These are phyloP conservation scores for Fusarium illudens DNA, from an alignment of 2,329 filamentous ascomycete species.

Conservation along the genomic window DNA sequence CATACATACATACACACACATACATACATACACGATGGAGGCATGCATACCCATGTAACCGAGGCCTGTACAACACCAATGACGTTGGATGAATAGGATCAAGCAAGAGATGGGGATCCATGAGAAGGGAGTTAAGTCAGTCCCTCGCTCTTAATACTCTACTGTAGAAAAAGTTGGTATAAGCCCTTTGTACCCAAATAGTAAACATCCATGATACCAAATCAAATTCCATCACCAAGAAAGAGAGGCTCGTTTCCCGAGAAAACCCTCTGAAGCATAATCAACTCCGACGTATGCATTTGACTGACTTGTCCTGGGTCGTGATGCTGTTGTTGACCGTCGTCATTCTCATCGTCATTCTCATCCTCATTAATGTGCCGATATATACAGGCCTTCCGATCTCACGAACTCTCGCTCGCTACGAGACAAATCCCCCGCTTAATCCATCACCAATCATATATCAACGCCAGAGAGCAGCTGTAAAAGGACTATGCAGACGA, in stretches of 20 bases:
- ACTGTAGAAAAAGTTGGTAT: constrained; percentile 18
- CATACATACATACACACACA: not conserved
- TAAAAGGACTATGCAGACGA: not conserved
- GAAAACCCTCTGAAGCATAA: not conserved
- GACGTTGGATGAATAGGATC: constrained; percentile 19
- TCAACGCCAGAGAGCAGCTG: constrained; percentile 12
- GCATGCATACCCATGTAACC: constrained; percentile 19
- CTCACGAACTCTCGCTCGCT: constrained; percentile 3
- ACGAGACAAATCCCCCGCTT: not conserved
- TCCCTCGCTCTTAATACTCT: constrained; percentile 22
- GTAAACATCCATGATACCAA: constrained; percentile 28
- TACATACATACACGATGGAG: constrained; percentile 10
- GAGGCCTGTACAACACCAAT: constrained; percentile 15
- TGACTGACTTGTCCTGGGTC: not conserved
- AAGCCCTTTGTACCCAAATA: constrained; percentile 7
- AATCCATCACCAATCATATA: not conserved
- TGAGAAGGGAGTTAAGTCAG: constrained; percentile 22
- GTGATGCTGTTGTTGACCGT: constrained; percentile 6
- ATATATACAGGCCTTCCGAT: constrained; percentile 22
- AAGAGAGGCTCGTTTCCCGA: not conserved
- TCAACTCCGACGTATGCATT: not conserved
- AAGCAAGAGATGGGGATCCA: constrained; percentile 11
- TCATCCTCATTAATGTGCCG: constrained; percentile 37
- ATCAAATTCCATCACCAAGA: not conserved
- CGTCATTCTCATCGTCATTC: not conserved